Conservation (phyloP, 2,329 filamentous ascomycete species). For the Pseudovirgaria hyperparasitica region DNA sequence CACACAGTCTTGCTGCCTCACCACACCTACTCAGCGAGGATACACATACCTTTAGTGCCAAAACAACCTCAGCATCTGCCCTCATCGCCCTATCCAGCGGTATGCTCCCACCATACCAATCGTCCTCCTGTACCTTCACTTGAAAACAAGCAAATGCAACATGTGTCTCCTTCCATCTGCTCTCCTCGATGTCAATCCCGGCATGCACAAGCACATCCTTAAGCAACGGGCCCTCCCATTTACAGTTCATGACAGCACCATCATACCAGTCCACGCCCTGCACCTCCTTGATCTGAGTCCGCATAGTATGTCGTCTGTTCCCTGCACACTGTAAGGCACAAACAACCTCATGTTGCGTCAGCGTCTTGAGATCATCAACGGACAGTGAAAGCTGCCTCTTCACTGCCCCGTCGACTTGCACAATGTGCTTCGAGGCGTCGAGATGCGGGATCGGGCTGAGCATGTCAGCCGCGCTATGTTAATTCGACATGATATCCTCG, state of each 20-base stretch:
- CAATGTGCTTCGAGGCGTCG: slow-evolving; percentile 23
- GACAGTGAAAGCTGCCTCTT: slow-evolving; percentile 31
- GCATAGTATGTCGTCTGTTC: slow-evolving; percentile 48
- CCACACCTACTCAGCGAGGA: not conserved
- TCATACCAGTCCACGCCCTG: slow-evolving; percentile 48
- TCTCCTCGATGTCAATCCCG: slow-evolving; percentile 23
- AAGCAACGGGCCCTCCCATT: slow-evolving; percentile 42
- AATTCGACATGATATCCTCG: not conserved
- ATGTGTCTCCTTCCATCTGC: slow-evolving; percentile 26
- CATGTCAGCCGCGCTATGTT: not conserved
- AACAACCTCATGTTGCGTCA: slow-evolving; percentile 42
- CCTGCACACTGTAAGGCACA: slow-evolving; percentile 48
- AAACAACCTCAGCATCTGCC: slow-evolving; percentile 31
- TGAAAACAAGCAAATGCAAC: slow-evolving; percentile 44
- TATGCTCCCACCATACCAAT: slow-evolving; percentile 46
- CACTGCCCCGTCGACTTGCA: slow-evolving; percentile 40
- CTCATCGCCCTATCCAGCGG: slow-evolving; percentile 33
- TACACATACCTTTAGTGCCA: slow-evolving; percentile 32
- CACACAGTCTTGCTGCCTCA: slow-evolving; percentile 6
- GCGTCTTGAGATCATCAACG: slow-evolving; percentile 33
- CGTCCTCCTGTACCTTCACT: slow-evolving; percentile 41
- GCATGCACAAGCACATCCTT: slow-evolving; percentile 38
- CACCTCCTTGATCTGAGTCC: slow-evolving; percentile 45
- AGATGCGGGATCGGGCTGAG: slow-evolving; percentile 34
- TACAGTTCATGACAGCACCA: slow-evolving; percentile 48